Evolutionary conservation across 768 basidiomycete species (phyloP), one percentile per base, ranked within the genome.

Genomic region (Rhodosporidiobolus sp.): DNA sequence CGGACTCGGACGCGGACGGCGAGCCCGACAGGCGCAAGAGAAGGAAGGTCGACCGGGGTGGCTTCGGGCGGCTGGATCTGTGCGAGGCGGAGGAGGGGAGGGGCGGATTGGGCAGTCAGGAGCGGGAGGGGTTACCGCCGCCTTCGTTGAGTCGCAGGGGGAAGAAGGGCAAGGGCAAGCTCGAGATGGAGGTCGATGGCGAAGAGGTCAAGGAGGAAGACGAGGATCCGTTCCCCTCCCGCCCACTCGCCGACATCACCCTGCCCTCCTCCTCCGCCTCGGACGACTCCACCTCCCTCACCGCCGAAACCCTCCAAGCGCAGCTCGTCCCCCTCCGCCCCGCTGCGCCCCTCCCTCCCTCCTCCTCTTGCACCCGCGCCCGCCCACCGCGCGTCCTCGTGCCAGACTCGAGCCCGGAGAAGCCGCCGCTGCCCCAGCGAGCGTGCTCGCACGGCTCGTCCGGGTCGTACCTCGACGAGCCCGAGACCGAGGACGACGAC

Each of bases 61-160:
- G 48, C 28, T 57, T 1, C n/a, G 69, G 69, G 24, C 53, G 28
- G 24, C 63, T 70, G 28, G 69, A 70, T 19, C 32, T 70, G 19
- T n/a, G 45, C 10, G 19, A 7, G 26, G 59, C 8, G 43, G 59
- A 30, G n/a, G 57, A 58, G 10, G 22, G 22, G 35, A 20, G n/a
- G 26, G 52, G 52, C 52, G 52, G 12, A 26, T 26, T 28, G 52
- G 52, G 28, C 6, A 28, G 24, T 9, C 26, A 53, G 52, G 26
- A 12, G 26, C 19, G 28, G n/a, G n/a, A n/a, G n/a, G n/a, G n/a
- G n/a, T n/a, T n/a, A n/a, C n/a, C 26, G 26, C 3, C 26, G 52
- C 26, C 26, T 4, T 6, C 46, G 46, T 8, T 5, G 46, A 19
- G 46, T 4, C 10, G 8, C 4, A 48, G 20, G 46, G 46, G 26